phyloP scores from a whole-genome alignment of 1,284 basidiomycete genomes.

The Boletus chippewaensis region DNA sequence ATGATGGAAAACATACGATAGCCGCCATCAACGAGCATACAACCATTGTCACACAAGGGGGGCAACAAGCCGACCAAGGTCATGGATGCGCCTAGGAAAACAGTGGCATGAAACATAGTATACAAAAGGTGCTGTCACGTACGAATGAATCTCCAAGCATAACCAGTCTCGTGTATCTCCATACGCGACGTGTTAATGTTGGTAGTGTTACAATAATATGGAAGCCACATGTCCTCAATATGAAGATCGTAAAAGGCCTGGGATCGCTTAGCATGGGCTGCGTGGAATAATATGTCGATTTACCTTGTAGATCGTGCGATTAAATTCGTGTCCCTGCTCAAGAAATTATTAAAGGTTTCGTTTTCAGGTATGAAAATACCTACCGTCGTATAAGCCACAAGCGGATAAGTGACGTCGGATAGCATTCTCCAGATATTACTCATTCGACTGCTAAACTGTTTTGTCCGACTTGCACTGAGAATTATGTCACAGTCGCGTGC shows the following conservation, averaged over 20 bases:
- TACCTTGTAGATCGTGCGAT: conserved; percentile 78
- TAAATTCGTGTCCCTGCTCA: conserved; percentile 82
- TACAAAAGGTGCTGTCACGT: conserved; percentile 24
- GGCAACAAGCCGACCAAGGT: conserved; percentile 93
- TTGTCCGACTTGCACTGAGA: conserved; percentile 80
- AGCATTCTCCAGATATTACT: conserved; percentile 91
- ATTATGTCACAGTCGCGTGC: conserved; percentile 90
- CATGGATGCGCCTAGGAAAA: conserved; percentile 82
- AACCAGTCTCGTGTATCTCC: conserved; percentile 96
- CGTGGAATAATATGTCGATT: neutral
- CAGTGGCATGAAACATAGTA: neutral
- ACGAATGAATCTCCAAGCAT: conserved; percentile 89
- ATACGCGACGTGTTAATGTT: conserved; percentile 96
- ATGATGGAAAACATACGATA: conserved; percentile 57
- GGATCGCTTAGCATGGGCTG: conserved; percentile 7
- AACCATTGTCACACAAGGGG: conserved; percentile 91
- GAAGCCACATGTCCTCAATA: conserved; percentile 99
- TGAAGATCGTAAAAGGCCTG: conserved; percentile 88
- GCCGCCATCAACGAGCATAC: conserved; percentile 91
- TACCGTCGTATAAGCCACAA: conserved; percentile 96
- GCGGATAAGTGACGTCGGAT: conserved; percentile 94
- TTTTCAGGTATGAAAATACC: conserved; percentile 27
- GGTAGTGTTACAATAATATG: conserved; percentile 98
- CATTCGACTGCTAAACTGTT: conserved; percentile 89
- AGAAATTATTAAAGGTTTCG: conserved; percentile 12